Base-by-base conservation (phyloP, 2,329 filamentous ascomycete genomes). In the Alternaria incomplexa region DNA sequence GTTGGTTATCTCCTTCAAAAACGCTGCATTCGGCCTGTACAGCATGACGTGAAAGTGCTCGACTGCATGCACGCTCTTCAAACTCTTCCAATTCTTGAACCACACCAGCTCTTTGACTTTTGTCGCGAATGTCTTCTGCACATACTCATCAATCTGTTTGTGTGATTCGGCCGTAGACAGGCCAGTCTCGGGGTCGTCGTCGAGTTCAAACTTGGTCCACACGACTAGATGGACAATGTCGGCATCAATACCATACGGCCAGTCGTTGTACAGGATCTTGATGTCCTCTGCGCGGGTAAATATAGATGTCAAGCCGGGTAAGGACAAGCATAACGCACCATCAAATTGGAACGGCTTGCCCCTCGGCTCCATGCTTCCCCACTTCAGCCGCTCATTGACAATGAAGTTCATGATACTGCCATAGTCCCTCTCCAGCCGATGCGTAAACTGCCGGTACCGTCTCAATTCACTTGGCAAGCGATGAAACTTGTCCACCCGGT, bases 41-140 rank as follows among this genome's bases (percentile, higher is more conserved):
- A 97, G 83, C 93, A 97, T 93, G 74, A 97, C 90, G 79, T 98
- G 95, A 75, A 98, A 96, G 78, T 98, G 95, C 83, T 97, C 94
- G 11, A 98, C 88, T 1, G 91, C 89, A 71, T 93, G 88, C 26
- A 98, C 88, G 23, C 91, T 96, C 83, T 97, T 97, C 69, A 97
- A 82, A 15, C 86, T 88, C 57, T 85, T 87, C 93, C 93, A 97
- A 75, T 98, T 98, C 83, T 92, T 96, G 82, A 97, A 97, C 93
- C 93, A 98, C 64, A 80, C 68, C 50, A 84, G 81, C 64, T 85
- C 80, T 23, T 84, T 83, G 30, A 90, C 76, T 44, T 79, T 80
- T 5, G 79, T 79, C 15, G 86, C 83, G 76, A 97, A 97, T 1
- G 83, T 90, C 74, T 79, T 83, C 26, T 85, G 78, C 45, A 97